These are phyloP conservation scores for Ascochyta pisi DNA, from an alignment of 2,329 filamentous ascomycete genomes.

Conservation along the genomic window DNA sequence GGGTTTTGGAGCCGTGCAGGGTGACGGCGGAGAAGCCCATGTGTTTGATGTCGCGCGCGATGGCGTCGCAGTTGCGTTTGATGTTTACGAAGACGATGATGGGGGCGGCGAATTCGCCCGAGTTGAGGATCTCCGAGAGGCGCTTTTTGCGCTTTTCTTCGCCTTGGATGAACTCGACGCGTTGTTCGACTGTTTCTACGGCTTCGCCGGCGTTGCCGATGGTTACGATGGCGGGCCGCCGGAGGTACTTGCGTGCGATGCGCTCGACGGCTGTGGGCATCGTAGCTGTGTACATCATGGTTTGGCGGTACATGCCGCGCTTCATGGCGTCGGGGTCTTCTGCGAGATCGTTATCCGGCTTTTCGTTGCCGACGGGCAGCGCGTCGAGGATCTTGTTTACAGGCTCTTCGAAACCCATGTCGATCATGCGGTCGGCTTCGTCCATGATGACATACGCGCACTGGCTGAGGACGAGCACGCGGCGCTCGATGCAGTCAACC, in stretches of 20 bases:
- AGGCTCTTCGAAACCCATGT: slow-evolving; percentile 95
- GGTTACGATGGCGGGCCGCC: slow-evolving; percentile 89
- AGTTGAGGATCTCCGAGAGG: slow-evolving; percentile 85
- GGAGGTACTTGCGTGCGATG: slow-evolving; percentile 96
- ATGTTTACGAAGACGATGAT: slow-evolving; percentile 99
- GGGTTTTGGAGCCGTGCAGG: slow-evolving; percentile 93
- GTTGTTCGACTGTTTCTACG: slow-evolving; percentile 96
- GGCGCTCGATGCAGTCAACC: slow-evolving; percentile 93
- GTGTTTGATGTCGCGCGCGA: slow-evolving; percentile 90
- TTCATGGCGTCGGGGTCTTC: slow-evolving; percentile 89
- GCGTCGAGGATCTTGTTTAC: slow-evolving; percentile 98
- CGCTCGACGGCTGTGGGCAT: slow-evolving; percentile 93
- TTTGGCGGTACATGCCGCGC: slow-evolving; percentile 86
- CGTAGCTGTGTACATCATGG: slow-evolving; percentile 99
- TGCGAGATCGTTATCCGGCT: slow-evolving; percentile 90
- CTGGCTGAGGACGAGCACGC: slow-evolving; percentile 89
- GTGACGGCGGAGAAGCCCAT: slow-evolving; percentile 93
- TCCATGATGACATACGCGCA: slow-evolving; percentile 99
- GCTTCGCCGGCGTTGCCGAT: slow-evolving; percentile 96
- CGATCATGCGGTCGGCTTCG: slow-evolving; percentile 98
- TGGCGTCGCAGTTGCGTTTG: slow-evolving; percentile 96
- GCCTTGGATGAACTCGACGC: slow-evolving; percentile 86
- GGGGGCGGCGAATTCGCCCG: slow-evolving; percentile 80
- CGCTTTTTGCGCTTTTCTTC: slow-evolving; percentile 98
- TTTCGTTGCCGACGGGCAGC: slow-evolving; percentile 89